Evolutionary conservation across 768 basidiomycete genomes (phyloP), one percentile per base, ranked within the genome.

Genomic region (Boletus rufocinnamomeus): DNA sequence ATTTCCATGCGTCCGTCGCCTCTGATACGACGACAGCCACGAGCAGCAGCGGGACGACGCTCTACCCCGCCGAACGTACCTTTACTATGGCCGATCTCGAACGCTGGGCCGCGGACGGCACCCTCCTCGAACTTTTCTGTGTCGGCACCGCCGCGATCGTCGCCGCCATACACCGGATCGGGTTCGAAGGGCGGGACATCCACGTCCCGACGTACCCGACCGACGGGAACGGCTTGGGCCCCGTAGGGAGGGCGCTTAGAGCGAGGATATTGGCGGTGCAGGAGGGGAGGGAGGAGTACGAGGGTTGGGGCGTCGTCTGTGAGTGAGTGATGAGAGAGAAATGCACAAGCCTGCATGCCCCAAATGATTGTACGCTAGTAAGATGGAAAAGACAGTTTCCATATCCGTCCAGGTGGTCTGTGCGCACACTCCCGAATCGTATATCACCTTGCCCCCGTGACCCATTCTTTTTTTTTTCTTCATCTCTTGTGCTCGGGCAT

Each of bases 141-240:
- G 82, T 90, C 34, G 95, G 95, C 70, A 91, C 89, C 0, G 93
- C 91, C 8, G 91, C 84, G 34, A 83, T 93, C 56, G 86, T 94
- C 54, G 86, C 81, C 30, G 82, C 88, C 4, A 82, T 89, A 0
- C 80, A 87, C 61, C 82, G 80, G 53, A 88, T 95, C 65, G 93
- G 91, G 17, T 91, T 85, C 69, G 76, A 84, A 34, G 86, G 84
- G 21, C 76, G 81, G 65, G 86, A 87, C 55, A 76, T 91, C 44
- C 72, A 71, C 30, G 79, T 93, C 38, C 89, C 88, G 0, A 83
- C 81, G 13, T 84, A 86, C 16, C 25, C 53, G 1, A 30, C 13
- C 0, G 62, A 67, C 19, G 74, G 76, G 41, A 64, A 62, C 10
- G 80, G 80, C 0, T 46, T 83, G 27, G 83, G 83, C 0, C 75